Base-by-base conservation (phyloP, 176 grass and related monocot species). In the Echinochloa phyllopogon region DNA sequence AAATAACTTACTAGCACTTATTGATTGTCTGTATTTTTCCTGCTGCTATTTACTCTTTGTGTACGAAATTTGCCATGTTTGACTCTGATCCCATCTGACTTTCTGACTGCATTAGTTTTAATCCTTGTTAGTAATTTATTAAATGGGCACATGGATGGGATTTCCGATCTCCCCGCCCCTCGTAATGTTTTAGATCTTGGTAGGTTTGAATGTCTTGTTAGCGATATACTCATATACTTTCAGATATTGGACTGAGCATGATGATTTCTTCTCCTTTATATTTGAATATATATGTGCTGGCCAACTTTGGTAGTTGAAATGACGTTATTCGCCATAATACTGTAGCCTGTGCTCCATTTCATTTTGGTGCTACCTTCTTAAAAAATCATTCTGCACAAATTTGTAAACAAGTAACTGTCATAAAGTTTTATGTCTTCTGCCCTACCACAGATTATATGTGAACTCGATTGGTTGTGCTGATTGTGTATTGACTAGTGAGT, bases 371-470 rank as follows among this genome's bases (percentile, higher is more conserved):
- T 66, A 12, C 17, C 5, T 40, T 52, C 24, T 72, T 51, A 55
- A 17, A 36, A 72, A 50, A 63, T 25, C 33, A 14, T 75, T 75
- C 48, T 56, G 18, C 15, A 33, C 48, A 55, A 55, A 20, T 45
- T 56, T 55, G n/a, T 40, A 61, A 75, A 66, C n/a, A 58, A 69
- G 24, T 56, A 77, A 21, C 37, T 50, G 20, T 72, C 25, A 60
- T 37, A 61, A 4, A 45, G 72, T 21, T 24, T 11, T n/a, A 71
- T 9, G 24, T 33, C 41, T 65, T 48, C 65, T 79, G 23, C 44
- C 59, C 27, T 50, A 29, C 17, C 55, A 10, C 55, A 63, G 20
- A 51, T 50, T 37, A 24, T 83, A 66, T 51, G 49, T 39, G 24
- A 48, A 10, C 14, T 65, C 10, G 20, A 8, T 42, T 65, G 43